phyloP scores from a whole-genome alignment of 805 yeast species.

The Saturnispora sekii region DNA sequence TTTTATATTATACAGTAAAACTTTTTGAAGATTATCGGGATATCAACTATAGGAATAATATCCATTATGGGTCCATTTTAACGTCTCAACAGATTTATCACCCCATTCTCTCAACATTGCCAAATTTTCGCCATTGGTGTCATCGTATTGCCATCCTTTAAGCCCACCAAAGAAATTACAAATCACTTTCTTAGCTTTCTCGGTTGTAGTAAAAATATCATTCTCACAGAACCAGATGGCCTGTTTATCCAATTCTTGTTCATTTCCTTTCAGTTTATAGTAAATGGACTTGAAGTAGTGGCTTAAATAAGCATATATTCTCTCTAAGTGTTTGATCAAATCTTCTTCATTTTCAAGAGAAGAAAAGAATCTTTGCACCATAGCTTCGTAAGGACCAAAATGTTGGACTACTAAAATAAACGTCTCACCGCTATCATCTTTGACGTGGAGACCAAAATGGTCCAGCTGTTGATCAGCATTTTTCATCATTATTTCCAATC shows the following conservation, averaged over 20 bases:
- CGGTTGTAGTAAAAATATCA: slow-evolving; percentile 1
- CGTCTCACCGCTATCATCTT: neutral
- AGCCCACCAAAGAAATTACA: neutral
- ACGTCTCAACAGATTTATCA: neutral
- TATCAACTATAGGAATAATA: neutral
- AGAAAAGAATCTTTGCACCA: neutral
- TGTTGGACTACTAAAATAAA: neutral
- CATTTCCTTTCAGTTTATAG: neutral
- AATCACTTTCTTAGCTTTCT: neutral
- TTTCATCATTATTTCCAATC: neutral
- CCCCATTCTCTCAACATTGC: slow-evolving; percentile 1
- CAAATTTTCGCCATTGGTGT: slow-evolving; percentile 2
- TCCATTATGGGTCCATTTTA: slow-evolving; percentile 1
- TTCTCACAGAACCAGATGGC: neutral
- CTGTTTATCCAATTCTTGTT: neutral
- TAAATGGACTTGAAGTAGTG: slow-evolving; percentile 2
- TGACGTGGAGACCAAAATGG: slow-evolving; percentile 2
- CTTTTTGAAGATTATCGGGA: too few relatives aligned
- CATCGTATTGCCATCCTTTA: slow-evolving; percentile 1
- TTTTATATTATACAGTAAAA: too few relatives aligned
- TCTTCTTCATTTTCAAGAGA: slow-evolving; percentile 1
- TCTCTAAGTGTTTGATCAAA: neutral
- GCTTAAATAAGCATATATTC: slow-evolving; percentile 1
- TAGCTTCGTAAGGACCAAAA: slow-evolving; percentile 1
- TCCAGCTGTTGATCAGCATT: neutral